Evolutionary conservation across 148 eudicot species (phyloP), one percentile per base, ranked within the genome.

Genomic region (Beta vulgaris): DNA sequence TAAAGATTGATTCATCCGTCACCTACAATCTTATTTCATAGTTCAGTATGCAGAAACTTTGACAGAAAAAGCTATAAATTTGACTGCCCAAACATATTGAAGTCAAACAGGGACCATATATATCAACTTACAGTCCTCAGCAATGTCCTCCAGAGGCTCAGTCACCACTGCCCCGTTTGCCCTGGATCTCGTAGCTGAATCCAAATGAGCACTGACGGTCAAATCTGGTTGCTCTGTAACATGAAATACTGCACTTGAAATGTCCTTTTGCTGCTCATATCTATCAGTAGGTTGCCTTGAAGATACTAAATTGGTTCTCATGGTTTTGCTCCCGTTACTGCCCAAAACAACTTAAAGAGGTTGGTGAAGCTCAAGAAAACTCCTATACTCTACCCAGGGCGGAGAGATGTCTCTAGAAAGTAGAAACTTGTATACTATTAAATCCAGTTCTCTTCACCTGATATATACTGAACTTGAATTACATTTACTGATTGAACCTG

Each of bases 181-280:
- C 57, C 69, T 44, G 28, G 77, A 75, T 39, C 77, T 75, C 60
- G 69, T 44, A 48, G 42, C 60, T 7, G 39, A 19, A 42, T 67
- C 58, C 21, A 16, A 18, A 12, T 53, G 54, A 36, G 69, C 42
- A 21, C 81, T 46, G 36, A 2, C 31, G 70, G 48, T 48, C 55
- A 48, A 36, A 10, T 66, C 64, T 19, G 61, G 35, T 53, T 54
- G 73, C 64, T 73, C 67, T 64, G 81, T 70, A 79, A 40, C 73
- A 60, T 49, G 78, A 70, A 82, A 79, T 43, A 71, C 15, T 36
- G 84, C 72, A 48, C 71, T 74, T 72, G 79, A 73, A 28, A 73
- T 60, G 57, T 82, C 77, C 34, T 79, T 67, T 58, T 82, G 13
- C 46, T 48, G 76, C 54, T 77, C 84, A 72, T 58, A 14, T 72